Percentiles rank a stretch among this genome's conserved stretches.
These are phyloP conservation scores for Calocybe gangraenosa DNA, from an alignment of 768 basidiomycete species.

Conservation along the genomic window DNA sequence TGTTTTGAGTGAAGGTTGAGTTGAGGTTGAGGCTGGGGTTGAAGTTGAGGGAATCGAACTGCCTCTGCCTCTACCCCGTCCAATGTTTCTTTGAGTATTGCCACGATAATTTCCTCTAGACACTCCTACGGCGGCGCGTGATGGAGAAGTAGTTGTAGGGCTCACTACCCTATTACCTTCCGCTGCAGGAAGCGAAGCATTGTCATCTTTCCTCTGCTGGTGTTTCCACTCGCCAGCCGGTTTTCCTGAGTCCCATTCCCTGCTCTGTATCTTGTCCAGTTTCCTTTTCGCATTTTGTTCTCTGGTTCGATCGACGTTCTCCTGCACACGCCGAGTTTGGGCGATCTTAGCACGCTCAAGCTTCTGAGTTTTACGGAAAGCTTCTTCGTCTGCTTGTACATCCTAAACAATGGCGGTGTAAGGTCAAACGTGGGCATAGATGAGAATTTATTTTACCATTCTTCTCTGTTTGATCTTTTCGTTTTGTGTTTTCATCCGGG, in stretches of 20 bases:
- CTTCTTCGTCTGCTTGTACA: constrained; percentile 77
- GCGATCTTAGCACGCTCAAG: constrained; percentile 55
- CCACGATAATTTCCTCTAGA: constrained; percentile 27
- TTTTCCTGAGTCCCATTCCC: constrained; percentile 87
- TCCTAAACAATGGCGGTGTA: too few relatives aligned
- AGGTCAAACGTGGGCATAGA: too few relatives aligned
- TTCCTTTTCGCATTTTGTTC: constrained; percentile 79
- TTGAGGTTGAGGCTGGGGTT: too few relatives aligned
- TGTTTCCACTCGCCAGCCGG: constrained; percentile 29
- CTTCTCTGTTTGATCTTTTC: constrained; percentile 63
- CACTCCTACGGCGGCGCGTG: constrained; percentile 20
- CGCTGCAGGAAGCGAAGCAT: constrained; percentile 6
- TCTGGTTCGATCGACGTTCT: constrained; percentile 62
- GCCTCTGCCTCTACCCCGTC: constrained; percentile 33
- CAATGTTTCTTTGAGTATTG: constrained; percentile 22
- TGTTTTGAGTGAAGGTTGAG: too few relatives aligned
- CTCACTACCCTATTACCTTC: constrained; percentile 8
- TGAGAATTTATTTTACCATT: constrained; percentile 45
- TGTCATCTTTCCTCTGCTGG: constrained; percentile 14
- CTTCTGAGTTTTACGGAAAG: constrained; percentile 69
- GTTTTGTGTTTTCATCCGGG: constrained; percentile 58
- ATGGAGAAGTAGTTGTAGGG: constrained; percentile 8
- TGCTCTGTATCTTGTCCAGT: constrained; percentile 71
- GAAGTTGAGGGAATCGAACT: background rate
- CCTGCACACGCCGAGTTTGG: constrained; percentile 62